A percentile compares a stretch with the other conserved stretches of the same genome.
Evolutionary conservation across 805 yeast species (phyloP).

Genomic region (Hemisphaericaspora nanyangensis): DNA sequence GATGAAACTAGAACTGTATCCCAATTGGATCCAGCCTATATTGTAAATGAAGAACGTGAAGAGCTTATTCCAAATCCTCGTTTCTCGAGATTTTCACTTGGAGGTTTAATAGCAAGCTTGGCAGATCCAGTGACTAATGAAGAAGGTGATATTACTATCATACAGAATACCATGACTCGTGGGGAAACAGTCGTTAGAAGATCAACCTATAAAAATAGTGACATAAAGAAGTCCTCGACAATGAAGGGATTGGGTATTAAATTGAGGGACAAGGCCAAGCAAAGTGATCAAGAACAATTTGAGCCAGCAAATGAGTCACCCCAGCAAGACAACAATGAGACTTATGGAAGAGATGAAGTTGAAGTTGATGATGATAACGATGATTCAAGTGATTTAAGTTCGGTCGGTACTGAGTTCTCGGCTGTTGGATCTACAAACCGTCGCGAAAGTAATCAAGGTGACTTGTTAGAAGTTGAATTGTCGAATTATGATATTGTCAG

Average conservation of each 20-base stretch:
- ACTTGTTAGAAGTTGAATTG: slow-evolving; percentile 16
- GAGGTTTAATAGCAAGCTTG: slow-evolving; percentile 29
- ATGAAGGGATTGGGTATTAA: slow-evolving; percentile 27
- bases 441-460: slow-evolving; percentile 1
- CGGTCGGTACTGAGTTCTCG: slow-evolving; percentile 10
- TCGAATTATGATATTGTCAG: slow-evolving; percentile 26
- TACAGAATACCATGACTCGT: slow-evolving; percentile 10
- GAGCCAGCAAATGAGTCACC: neutral
- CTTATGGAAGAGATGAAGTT: neutral
- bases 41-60: neutral
- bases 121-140: slow-evolving; percentile 10
- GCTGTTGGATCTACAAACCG: neutral
- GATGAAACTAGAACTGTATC: slow-evolving; percentile 12
- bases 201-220: slow-evolving; percentile 2
- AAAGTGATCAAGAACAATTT: neutral
- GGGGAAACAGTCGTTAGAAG: slow-evolving; percentile 19
- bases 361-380: slow-evolving; percentile 11
- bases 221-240: slow-evolving; percentile 10
- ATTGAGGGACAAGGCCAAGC: slow-evolving; percentile 3
- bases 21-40: neutral
- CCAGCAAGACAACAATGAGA: neutral
- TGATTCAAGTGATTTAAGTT: slow-evolving; percentile 18
- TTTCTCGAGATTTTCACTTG: slow-evolving; percentile 40
- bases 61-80: slow-evolving; percentile 35
- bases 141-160: slow-evolving; percentile 12